These are phyloP conservation scores for Abortiporus biennis DNA, from an alignment of 1,284 basidiomycete species.

Conservation along the genomic window DNA sequence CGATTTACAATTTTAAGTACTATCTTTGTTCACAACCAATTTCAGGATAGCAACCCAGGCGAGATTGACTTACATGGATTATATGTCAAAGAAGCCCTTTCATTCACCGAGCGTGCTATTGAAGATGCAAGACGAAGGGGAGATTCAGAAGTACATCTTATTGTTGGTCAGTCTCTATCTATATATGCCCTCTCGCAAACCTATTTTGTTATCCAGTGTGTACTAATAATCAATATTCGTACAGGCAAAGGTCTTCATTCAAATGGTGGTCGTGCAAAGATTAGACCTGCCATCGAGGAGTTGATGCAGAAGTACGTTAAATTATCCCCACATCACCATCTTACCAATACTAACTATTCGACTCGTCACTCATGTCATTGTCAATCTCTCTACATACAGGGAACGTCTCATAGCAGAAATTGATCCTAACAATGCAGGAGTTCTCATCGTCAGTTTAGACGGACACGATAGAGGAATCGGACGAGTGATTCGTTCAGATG, in stretches of 20 bases:
- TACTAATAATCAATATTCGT: slow-evolving; percentile 2
- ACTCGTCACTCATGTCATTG: slow-evolving; percentile 3
- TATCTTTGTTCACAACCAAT: slow-evolving; percentile 1
- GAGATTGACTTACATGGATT: slow-evolving; percentile 90
- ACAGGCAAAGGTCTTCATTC: slow-evolving; percentile 78
- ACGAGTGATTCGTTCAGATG: slow-evolving; percentile 48
- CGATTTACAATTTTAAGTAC: not conserved
- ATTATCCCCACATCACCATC: not conserved
- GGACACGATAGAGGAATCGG: slow-evolving; percentile 36
- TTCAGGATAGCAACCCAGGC: slow-evolving; percentile 59
- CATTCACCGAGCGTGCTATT: slow-evolving; percentile 64
- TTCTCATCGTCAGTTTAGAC: slow-evolving; percentile 77
- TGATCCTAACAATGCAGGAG: slow-evolving; percentile 82
- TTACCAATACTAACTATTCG: not conserved
- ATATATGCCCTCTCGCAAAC: not conserved
- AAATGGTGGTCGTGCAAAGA: slow-evolving; percentile 72
- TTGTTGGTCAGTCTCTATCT: slow-evolving; percentile 56
- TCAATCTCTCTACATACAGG: slow-evolving; percentile 28
- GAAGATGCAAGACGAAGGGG: slow-evolving; percentile 62
- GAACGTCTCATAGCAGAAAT: slow-evolving; percentile 71
- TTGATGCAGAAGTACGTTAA: slow-evolving; percentile 75
- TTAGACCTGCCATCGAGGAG: slow-evolving; percentile 91
- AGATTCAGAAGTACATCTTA: slow-evolving; percentile 70
- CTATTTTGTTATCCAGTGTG: not conserved
- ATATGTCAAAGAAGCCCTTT: slow-evolving; percentile 90